A percentile compares a stretch with the other conserved stretches of the same genome.
phyloP scores from a whole-genome alignment of 2,329 filamentous ascomycete species.

The Pseudocercospora fuligena region DNA sequence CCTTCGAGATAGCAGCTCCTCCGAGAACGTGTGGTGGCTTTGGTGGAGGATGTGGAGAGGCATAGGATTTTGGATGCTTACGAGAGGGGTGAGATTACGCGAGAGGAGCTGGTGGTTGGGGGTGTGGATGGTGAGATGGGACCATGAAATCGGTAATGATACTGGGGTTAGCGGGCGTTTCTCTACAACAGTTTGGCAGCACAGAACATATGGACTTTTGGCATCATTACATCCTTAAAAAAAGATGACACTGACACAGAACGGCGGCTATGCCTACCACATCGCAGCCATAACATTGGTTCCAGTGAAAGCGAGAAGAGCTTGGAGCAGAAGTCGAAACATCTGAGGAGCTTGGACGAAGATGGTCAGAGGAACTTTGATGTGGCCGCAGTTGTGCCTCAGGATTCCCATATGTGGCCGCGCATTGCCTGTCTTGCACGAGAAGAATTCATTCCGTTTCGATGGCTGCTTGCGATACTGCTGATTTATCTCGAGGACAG shows the following conservation, averaged over 20 bases:
- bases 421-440: too few relatives aligned
- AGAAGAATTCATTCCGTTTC: too few relatives aligned
- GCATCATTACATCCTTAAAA: background rate
- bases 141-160: background rate
- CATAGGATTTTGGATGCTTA: background rate
- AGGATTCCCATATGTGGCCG: too few relatives aligned
- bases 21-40: background rate
- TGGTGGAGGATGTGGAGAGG: background rate
- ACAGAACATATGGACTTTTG: background rate
- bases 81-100: background rate
- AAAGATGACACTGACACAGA: background rate
- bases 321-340: background rate
- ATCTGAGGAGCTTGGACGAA: too few relatives aligned
- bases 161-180: background rate
- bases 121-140: background rate
- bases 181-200: background rate
- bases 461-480: too few relatives aligned
- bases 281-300: background rate
- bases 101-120: background rate
- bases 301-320: background rate
- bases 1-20: slow-evolving; percentile 2
- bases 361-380: too few relatives aligned
- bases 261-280: background rate
- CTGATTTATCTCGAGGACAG: too few relatives aligned
- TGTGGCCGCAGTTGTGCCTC: too few relatives aligned